Conservation (phyloP, 495 filamentous ascomycete species). For the Podospora conica region DNA sequence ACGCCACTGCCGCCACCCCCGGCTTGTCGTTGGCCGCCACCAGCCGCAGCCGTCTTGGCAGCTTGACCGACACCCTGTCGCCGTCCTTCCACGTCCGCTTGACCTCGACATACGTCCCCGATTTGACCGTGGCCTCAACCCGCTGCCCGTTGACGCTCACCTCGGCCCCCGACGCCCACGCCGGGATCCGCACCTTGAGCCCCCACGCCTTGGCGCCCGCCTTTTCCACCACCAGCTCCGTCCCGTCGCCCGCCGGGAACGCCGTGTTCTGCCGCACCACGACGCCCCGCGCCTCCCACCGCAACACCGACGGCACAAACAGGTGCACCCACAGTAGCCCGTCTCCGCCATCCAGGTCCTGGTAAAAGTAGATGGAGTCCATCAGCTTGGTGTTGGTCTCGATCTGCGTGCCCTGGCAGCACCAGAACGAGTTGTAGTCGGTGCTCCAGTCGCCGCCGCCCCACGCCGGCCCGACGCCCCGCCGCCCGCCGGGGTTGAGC, state of each 20-base stretch:
- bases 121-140: slow-evolving; percentile 8
- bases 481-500: slow-evolving; percentile 28
- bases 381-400: slow-evolving; percentile 22
- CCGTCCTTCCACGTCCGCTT: slow-evolving; percentile 28
- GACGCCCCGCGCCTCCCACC: slow-evolving; percentile 22
- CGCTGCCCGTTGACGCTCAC: slow-evolving; percentile 28
- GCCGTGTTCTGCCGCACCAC: slow-evolving; percentile 26
- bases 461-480: slow-evolving; percentile 21
- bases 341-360: not conserved
- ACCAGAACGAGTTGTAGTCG: slow-evolving; percentile 22
- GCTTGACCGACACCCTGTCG: slow-evolving; percentile 26
- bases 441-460: slow-evolving; percentile 22
- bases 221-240: slow-evolving; percentile 19
- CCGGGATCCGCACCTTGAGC: slow-evolving; percentile 30
- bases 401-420: slow-evolving; percentile 19
- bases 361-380: slow-evolving; percentile 19
- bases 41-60: slow-evolving; percentile 28
- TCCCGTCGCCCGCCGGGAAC: slow-evolving; percentile 27
- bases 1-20: slow-evolving; percentile 28
- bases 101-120: slow-evolving; percentile 27
- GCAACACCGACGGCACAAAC: slow-evolving; percentile 29
- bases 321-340: slow-evolving; percentile 30
- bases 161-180: slow-evolving; percentile 25
- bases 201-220: slow-evolving; percentile 15
- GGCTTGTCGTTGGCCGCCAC: slow-evolving; percentile 32